A percentile compares a stretch with the other conserved stretches of the same genome.
phyloP scores from a whole-genome alignment of 2,329 filamentous ascomycete species.

The Ceratocystis harringtonii region DNA sequence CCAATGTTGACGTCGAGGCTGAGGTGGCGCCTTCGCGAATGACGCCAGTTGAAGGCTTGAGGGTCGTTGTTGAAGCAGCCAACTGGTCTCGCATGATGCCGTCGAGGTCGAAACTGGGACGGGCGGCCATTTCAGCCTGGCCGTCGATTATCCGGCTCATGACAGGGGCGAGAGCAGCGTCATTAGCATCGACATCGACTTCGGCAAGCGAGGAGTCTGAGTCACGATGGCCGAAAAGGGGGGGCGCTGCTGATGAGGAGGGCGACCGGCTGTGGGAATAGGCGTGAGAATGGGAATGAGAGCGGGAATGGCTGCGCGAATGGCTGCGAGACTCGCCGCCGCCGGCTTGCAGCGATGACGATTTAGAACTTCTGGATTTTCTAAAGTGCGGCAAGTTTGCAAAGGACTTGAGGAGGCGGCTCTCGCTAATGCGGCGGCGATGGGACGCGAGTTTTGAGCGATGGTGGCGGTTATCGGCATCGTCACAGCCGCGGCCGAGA shows the following conservation, averaged over 20 bases:
- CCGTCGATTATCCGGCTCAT: constrained; percentile 68
- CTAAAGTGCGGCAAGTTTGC: constrained; percentile 39
- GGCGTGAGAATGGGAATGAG: neutral
- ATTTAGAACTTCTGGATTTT: constrained; percentile 25
- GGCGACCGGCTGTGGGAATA: neutral
- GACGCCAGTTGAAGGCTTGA: neutral
- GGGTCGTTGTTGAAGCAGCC: neutral
- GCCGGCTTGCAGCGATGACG: neutral
- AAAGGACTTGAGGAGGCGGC: constrained; percentile 50
- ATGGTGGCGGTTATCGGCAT: neutral
- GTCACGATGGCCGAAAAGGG: neutral
- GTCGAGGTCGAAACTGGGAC: constrained; percentile 43
- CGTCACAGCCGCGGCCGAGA: neutral
- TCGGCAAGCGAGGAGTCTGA: constrained; percentile 10
- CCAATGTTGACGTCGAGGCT: constrained; percentile 39
- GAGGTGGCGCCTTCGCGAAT: neutral
- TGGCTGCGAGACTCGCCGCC: neutral
- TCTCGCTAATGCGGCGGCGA: constrained; percentile 37
- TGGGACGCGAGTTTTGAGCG: neutral
- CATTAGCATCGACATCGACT: constrained; percentile 18
- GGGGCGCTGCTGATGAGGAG: neutral
- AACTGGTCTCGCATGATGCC: constrained; percentile 23
- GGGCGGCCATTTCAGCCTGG: constrained; percentile 44
- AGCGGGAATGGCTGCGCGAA: neutral
- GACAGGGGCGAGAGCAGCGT: constrained; percentile 41